These are phyloP conservation scores for Ogataea wickerhamii DNA, from an alignment of 805 yeast species.

Conservation along the genomic window DNA sequence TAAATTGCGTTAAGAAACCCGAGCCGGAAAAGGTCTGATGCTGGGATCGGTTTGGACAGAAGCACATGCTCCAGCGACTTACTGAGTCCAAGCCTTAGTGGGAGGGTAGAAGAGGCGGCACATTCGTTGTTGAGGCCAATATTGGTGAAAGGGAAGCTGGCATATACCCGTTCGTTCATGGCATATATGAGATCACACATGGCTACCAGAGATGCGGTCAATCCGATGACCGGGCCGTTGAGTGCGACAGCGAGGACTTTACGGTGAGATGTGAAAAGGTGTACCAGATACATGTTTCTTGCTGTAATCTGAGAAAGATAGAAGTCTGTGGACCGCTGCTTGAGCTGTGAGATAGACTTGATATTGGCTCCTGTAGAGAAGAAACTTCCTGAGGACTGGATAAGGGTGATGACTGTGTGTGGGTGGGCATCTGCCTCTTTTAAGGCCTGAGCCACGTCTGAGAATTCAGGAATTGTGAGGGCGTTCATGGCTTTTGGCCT, in stretches of 20 bases:
- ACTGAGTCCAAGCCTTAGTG: conserved; percentile 67
- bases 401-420: conserved; percentile 57
- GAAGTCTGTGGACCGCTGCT: conserved; percentile 16
- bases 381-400: conserved; percentile 68
- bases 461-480: conserved; percentile 60
- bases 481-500: conserved; percentile 64
- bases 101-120: conserved; percentile 63
- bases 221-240: conserved; percentile 86
- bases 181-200: conserved; percentile 75
- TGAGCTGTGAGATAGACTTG: conserved; percentile 31
- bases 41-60: conserved; percentile 61
- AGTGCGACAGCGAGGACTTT: conserved; percentile 70
- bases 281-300: conserved; percentile 66
- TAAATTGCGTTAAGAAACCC: conserved; percentile 65
- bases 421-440: conserved; percentile 62
- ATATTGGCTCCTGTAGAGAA: conserved; percentile 87
- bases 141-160: conserved; percentile 76
- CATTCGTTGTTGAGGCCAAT: conserved; percentile 85
- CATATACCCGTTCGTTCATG: conserved; percentile 50
- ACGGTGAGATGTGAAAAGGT: conserved; percentile 62
- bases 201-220: conserved; percentile 69
- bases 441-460: conserved; percentile 53
- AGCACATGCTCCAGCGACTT: conserved; percentile 70
- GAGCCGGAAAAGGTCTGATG: conserved; percentile 49
- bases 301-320: conserved; percentile 40